A percentile compares a stretch with the other conserved stretches of the same genome.
Conservation (phyloP, 2,329 filamentous ascomycete species). For the Pezicula neosporulosa region DNA sequence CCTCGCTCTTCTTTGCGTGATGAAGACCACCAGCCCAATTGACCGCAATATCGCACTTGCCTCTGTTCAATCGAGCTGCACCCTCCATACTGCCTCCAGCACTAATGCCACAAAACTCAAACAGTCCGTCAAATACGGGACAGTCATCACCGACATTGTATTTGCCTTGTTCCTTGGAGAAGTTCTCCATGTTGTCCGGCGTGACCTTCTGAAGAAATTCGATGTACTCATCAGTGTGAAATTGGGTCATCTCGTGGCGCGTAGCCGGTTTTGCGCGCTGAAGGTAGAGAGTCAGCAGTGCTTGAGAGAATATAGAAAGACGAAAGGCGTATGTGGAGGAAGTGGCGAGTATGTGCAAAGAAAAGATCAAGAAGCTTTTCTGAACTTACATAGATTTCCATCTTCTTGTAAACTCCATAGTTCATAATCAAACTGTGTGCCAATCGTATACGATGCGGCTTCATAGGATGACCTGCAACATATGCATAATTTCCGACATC, state of each 20-base stretch:
- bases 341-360: not conserved
- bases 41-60: slow-evolving; percentile 94
- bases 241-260: slow-evolving; percentile 85
- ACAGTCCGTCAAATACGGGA: slow-evolving; percentile 96
- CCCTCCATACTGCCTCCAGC: slow-evolving; percentile 93
- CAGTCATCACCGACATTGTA: slow-evolving; percentile 98
- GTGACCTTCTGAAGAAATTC: slow-evolving; percentile 94
- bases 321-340: not conserved
- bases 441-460: slow-evolving; percentile 90
- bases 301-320: not conserved
- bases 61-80: slow-evolving; percentile 81
- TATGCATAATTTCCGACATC: slow-evolving; percentile 99
- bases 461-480: slow-evolving; percentile 96
- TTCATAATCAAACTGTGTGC: slow-evolving; percentile 96
- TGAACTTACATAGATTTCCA: slow-evolving; percentile 84
- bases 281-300: slow-evolving; percentile 7
- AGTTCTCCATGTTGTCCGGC: slow-evolving; percentile 96
- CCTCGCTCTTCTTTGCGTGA: slow-evolving; percentile 95
- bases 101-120: slow-evolving; percentile 93
- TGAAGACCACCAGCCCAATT: slow-evolving; percentile 98
- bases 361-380: no score
- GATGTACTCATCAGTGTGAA: slow-evolving; percentile 94
- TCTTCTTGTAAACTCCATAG: slow-evolving; percentile 92
- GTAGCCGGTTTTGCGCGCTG: slow-evolving; percentile 84
- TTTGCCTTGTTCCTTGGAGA: slow-evolving; percentile 82